Percentiles rank a stretch among this genome's conserved stretches.
These are phyloP conservation scores for Myriosclerotinia duriaeana DNA, from an alignment of 2,329 filamentous ascomycete species.

Conservation along the genomic window DNA sequence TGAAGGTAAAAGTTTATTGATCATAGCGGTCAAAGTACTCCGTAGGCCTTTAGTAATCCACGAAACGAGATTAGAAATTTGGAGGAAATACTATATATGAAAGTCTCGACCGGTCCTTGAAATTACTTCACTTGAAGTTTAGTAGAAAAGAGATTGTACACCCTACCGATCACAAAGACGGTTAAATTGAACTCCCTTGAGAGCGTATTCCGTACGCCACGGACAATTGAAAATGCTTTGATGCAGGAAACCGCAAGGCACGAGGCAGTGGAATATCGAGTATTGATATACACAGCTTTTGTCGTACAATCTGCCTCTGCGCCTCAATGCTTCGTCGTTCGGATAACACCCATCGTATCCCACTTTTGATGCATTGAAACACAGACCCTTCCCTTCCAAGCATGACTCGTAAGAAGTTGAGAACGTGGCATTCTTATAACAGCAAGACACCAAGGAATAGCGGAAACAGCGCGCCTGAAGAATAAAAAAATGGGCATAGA, in stretches of 20 bases:
- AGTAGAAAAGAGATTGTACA: constrained; percentile 1
- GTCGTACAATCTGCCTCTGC: constrained; percentile 5
- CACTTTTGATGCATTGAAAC: constrained; percentile 23
- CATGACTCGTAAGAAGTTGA: constrained; percentile 22
- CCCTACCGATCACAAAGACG: neutral
- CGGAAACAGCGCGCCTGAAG: constrained; percentile 24
- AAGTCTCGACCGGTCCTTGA: neutral
- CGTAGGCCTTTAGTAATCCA: constrained; percentile 7
- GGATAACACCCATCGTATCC: constrained; percentile 12
- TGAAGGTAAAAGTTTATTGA: constrained; percentile 2
- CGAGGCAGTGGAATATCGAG: constrained; percentile 14
- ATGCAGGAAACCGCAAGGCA: neutral
- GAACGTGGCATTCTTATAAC: constrained; percentile 24
- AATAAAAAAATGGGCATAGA: constrained; percentile 16
- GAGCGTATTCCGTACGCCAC: too few species aligned
- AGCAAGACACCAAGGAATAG: constrained; percentile 16
- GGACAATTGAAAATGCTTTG: neutral
- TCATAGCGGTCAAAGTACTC: constrained; percentile 14
- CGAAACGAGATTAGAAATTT: constrained; percentile 1
- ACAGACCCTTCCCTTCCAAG: constrained; percentile 18
- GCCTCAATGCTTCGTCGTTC: constrained; percentile 9
- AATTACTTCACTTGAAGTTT: constrained; percentile 21
- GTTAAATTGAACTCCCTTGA: neutral
- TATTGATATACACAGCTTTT: constrained; percentile 20
- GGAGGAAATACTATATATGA: neutral